Evolutionary conservation across 2,329 filamentous ascomycete species (phyloP).

Genomic region (Nigrograna mackinnonii): DNA sequence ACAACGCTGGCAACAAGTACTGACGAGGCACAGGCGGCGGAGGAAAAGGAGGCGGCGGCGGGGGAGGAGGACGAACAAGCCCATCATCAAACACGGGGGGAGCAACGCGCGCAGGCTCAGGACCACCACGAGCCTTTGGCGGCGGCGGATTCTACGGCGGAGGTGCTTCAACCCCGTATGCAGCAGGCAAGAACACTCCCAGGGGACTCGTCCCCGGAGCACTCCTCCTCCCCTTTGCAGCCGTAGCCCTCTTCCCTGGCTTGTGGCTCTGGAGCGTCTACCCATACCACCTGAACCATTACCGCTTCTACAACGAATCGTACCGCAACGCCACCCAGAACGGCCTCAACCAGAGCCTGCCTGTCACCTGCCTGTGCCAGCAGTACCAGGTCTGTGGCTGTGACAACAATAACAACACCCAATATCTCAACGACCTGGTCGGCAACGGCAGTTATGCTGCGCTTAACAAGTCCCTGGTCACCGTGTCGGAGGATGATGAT

Average conservation of each 20-base stretch:
- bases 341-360: constrained; percentile 60
- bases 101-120: constrained; percentile 60
- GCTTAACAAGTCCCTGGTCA: constrained; percentile 66
- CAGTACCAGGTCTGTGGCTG: constrained; percentile 64
- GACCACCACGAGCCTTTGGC: constrained; percentile 61
- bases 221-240: constrained; percentile 53
- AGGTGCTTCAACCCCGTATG: constrained; percentile 61
- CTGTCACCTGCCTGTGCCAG: constrained; percentile 66
- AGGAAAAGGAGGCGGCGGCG: constrained; percentile 13
- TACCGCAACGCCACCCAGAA: constrained; percentile 46
- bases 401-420: constrained; percentile 66
- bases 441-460: constrained; percentile 56
- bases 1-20: constrained; percentile 19
- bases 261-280: constrained; percentile 68
- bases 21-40: no score
- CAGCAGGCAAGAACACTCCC: constrained; percentile 54
- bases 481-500: constrained; percentile 65
- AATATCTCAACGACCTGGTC: constrained; percentile 65
- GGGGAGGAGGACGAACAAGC: constrained; percentile 19
- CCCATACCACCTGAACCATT: constrained; percentile 61
- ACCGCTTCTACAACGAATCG: constrained; percentile 53
- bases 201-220: constrained; percentile 54
- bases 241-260: constrained; percentile 64
- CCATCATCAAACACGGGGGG: constrained; percentile 38
- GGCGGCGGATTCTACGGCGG: constrained; percentile 70